These are phyloP conservation scores for Dendrobium chrysotoxum DNA, from an alignment of 106 monocot species.

Conservation along the genomic window DNA sequence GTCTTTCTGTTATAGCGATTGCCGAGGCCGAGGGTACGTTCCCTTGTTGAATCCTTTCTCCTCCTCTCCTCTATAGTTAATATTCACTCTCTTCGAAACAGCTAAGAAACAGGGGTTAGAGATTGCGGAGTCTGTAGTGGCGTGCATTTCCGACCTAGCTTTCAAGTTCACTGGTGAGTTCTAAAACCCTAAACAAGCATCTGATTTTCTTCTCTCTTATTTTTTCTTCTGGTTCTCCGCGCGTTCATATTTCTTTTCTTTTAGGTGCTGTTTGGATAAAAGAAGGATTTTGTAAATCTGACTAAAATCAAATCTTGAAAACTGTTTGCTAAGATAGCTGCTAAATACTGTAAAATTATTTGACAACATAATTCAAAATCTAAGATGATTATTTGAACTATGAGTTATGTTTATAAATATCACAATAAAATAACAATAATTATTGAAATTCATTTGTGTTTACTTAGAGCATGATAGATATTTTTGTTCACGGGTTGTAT, in stretches of 20 bases:
- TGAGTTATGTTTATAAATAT: too few species aligned
- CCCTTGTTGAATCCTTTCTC: neutral
- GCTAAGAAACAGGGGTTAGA: slow-evolving; percentile 58
- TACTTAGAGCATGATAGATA: too few species aligned
- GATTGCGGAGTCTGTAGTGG: slow-evolving; percentile 51
- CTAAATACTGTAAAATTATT: too few species aligned
- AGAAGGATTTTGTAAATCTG: too few species aligned
- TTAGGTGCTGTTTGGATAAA: neutral
- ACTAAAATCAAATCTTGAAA: too few species aligned
- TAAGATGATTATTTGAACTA: too few species aligned
- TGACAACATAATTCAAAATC: too few species aligned
- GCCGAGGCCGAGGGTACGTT: slow-evolving; percentile 46
- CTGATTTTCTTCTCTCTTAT: neutral
- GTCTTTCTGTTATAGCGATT: slow-evolving; percentile 74
- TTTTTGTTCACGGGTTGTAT: too few species aligned
- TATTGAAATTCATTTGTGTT: too few species aligned
- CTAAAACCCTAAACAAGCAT: neutral
- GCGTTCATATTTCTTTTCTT: neutral
- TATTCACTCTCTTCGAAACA: slow-evolving; percentile 14
- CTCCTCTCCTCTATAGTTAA: neutral
- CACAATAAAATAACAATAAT: too few species aligned
- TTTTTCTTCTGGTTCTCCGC: neutral
- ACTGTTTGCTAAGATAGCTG: too few species aligned
- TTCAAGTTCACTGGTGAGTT: slow-evolving; percentile 52
- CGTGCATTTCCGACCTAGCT: slow-evolving; percentile 67